phyloP scores from a whole-genome alignment of 495 filamentous ascomycete genomes.

The Friedmanniomyces endolithicus region DNA sequence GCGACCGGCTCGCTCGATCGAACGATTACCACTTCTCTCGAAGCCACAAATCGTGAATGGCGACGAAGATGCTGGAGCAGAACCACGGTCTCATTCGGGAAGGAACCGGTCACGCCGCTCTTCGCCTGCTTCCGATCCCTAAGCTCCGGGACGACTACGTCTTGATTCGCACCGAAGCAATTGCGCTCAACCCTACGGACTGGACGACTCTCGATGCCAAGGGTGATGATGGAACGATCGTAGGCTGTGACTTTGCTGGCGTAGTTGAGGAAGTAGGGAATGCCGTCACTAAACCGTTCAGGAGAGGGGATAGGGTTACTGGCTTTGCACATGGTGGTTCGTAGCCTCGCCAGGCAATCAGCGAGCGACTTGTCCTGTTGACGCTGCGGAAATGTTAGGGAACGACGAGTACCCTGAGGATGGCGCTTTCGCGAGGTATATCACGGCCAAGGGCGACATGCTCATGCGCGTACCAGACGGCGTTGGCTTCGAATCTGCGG shows the following conservation, averaged over 20 bases:
- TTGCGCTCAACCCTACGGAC: conserved; percentile 43
- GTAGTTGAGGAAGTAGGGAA: conserved; percentile 40
- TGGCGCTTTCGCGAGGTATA: conserved; percentile 43
- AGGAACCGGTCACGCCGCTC: conserved; percentile 7
- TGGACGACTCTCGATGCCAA: conserved; percentile 9
- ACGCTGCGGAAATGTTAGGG: not conserved
- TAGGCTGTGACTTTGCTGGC: conserved; percentile 39
- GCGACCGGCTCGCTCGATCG: too few species aligned
- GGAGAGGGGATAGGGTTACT: conserved; percentile 40
- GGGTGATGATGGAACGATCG: conserved; percentile 1
- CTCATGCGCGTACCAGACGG: conserved; percentile 41
- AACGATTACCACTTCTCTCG: too few species aligned
- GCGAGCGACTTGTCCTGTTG: conserved; percentile 25
- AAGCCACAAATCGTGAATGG: too few species aligned
- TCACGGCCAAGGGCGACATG: conserved; percentile 37
- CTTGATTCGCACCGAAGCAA: conserved; percentile 37
- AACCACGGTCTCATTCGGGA: conserved; percentile 4
- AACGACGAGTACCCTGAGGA: conserved; percentile 34
- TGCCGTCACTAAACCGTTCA: conserved; percentile 32
- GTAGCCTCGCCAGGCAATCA: not conserved
- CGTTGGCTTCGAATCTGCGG: conserved; percentile 39
- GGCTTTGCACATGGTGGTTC: conserved; percentile 35
- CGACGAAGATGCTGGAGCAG: not conserved
- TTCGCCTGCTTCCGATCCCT: conserved; percentile 15
- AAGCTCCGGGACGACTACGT: conserved; percentile 31